These are phyloP conservation scores for Elongisporangium senticosum DNA, from an alignment of 352 stramenopile species.

Conservation along the genomic window DNA sequence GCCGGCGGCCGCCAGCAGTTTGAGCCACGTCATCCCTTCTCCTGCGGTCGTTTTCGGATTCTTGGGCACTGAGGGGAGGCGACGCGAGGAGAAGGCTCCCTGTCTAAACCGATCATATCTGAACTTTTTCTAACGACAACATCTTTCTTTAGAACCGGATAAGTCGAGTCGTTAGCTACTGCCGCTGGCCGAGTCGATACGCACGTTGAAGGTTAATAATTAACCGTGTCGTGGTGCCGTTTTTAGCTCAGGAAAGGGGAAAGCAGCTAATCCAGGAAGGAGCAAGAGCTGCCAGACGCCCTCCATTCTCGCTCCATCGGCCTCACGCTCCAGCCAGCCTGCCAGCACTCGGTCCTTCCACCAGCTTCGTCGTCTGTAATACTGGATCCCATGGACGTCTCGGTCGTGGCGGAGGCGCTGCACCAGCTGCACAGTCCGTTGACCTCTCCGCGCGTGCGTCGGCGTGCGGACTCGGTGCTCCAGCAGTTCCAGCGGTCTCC, in stretches of 20 bases:
- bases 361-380: not conserved
- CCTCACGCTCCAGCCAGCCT: not conserved
- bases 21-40: constrained; percentile 22
- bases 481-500: constrained; percentile 74
- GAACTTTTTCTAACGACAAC: not conserved
- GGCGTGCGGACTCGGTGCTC: constrained; percentile 65
- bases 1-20: constrained; percentile 20
- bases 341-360: not conserved
- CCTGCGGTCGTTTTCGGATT: not conserved
- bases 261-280: not conserved
- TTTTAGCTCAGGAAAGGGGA: not conserved
- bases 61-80: constrained; percentile 8
- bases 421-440: constrained; percentile 70
- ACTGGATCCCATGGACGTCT: constrained; percentile 40
- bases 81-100: not conserved
- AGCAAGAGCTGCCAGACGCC: not conserved
- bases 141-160: not conserved
- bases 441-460: constrained; percentile 56
- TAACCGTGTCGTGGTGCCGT: not conserved
- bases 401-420: constrained; percentile 51
- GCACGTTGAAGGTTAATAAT: not conserved
- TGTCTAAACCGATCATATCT: not conserved
- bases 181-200: not conserved
- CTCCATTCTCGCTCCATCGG: not conserved
- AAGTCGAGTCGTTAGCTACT: constrained; percentile 1